Conservation (phyloP, 768 basidiomycete species). For the Naganishia onofrii region DNA sequence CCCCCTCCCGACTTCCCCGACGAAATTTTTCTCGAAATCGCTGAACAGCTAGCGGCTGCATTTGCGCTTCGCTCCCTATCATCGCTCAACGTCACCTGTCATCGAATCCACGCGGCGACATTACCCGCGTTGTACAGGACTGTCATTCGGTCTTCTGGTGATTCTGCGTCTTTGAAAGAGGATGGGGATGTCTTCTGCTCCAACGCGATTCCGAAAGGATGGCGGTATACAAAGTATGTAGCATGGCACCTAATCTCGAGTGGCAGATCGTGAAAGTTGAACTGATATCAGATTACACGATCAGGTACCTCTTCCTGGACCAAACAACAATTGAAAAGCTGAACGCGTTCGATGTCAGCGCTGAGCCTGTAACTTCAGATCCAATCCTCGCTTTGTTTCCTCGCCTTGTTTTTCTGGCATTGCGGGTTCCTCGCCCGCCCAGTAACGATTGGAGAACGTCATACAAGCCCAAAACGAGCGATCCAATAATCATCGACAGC, state of each 20-base stretch:
- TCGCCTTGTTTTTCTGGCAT: not conserved
- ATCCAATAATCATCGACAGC: not conserved
- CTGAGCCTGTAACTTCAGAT: not conserved
- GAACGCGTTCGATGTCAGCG: not conserved
- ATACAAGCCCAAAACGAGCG: not conserved
- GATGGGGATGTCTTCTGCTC: not conserved
- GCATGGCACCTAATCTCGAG: not conserved
- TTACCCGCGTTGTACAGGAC: not conserved
- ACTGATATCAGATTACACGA: not conserved
- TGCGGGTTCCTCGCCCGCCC: not conserved
- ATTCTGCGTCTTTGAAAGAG: slow-evolving; percentile 1
- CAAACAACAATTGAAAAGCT: not conserved
- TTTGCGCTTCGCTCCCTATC: not conserved
- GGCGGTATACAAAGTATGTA: not conserved
- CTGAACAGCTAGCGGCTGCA: not conserved
- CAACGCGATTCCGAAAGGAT: not conserved
- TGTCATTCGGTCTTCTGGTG: not conserved
- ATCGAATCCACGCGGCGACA: not conserved
- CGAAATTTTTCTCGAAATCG: not conserved
- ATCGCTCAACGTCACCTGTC: not conserved
- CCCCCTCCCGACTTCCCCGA: not conserved
- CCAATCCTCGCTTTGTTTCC: not conserved
- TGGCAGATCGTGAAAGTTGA: not conserved
- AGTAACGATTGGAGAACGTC: not conserved
- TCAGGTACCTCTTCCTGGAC: not conserved